phyloP scores from a whole-genome alignment of 805 yeast species.

The Ogataea trehaloabstinens region DNA sequence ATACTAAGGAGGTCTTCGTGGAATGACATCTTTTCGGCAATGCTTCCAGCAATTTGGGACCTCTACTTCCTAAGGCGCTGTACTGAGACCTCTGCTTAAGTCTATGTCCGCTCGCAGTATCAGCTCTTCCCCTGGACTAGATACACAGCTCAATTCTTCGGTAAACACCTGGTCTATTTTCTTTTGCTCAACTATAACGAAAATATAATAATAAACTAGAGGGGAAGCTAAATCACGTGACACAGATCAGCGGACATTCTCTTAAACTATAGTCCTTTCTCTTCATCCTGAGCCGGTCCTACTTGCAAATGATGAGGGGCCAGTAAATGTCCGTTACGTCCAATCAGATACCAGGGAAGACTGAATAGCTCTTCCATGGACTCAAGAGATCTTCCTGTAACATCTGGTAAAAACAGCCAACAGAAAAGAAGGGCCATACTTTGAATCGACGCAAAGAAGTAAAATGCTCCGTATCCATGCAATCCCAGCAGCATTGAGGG shows the following conservation, averaged over 20 bases:
- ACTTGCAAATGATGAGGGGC: too few species aligned
- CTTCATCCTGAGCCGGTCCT: too few species aligned
- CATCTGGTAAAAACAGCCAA: slow-evolving; percentile 51
- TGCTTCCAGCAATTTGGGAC: slow-evolving; percentile 2
- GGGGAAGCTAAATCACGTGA: too few species aligned
- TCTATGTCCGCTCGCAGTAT: too few species aligned
- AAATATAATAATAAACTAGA: too few species aligned
- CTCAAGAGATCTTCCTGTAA: slow-evolving; percentile 50
- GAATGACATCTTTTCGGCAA: slow-evolving; percentile 1
- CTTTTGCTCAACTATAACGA: too few species aligned
- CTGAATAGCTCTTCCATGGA: slow-evolving; percentile 50
- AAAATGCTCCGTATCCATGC: slow-evolving; percentile 50
- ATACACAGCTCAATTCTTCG: too few species aligned
- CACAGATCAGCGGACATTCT: too few species aligned
- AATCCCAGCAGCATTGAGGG: slow-evolving; percentile 49
- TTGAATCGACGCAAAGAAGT: slow-evolving; percentile 46
- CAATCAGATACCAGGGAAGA: slow-evolving; percentile 58
- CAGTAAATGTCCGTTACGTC: slow-evolving; percentile 50
- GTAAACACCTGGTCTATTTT: too few species aligned
- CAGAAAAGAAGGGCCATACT: slow-evolving; percentile 42
- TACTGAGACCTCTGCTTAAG: too few species aligned
- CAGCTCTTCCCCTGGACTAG: too few species aligned
- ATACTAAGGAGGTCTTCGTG: slow-evolving; percentile 18
- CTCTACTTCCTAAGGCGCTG: slow-evolving; percentile 1
- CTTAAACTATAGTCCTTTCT: too few species aligned